Conservation (phyloP, 768 basidiomycete genomes). For the Tremella yokohamensis region DNA sequence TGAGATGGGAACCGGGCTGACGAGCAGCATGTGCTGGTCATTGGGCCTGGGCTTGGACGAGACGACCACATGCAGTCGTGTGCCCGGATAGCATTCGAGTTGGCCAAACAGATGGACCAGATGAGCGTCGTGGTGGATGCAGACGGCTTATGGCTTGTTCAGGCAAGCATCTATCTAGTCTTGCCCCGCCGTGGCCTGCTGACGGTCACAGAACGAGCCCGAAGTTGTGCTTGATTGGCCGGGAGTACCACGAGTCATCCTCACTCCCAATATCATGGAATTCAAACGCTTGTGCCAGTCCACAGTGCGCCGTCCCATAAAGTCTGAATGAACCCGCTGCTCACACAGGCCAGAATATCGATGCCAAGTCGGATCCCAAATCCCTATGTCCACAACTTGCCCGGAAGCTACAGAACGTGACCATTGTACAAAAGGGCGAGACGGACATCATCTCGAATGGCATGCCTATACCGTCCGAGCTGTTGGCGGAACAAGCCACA, state of each 20-base stretch:
- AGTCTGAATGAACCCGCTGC: conserved; percentile 14
- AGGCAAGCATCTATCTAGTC: conserved; percentile 24
- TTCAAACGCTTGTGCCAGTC: conserved; percentile 78
- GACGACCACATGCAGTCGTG: conserved; percentile 83
- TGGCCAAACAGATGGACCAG: conserved; percentile 64
- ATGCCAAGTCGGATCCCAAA: conserved; percentile 36
- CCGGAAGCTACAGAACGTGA: conserved; percentile 73
- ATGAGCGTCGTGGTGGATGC: conserved; percentile 94
- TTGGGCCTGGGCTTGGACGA: conserved; percentile 92
- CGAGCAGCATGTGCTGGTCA: conserved; percentile 70
- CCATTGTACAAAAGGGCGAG: conserved; percentile 82
- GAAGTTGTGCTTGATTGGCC: conserved; percentile 59
- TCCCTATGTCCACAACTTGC: conserved; percentile 71
- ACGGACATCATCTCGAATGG: conserved; percentile 71
- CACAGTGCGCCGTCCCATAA: conserved; percentile 55
- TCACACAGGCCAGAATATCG: conserved; percentile 48
- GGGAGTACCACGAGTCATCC: conserved; percentile 79
- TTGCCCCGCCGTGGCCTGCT: not conserved
- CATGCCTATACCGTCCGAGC: conserved; percentile 33
- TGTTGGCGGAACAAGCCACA: conserved; percentile 55
- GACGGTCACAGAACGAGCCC: conserved; percentile 61
- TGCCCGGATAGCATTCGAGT: conserved; percentile 68
- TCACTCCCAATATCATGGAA: conserved; percentile 93
- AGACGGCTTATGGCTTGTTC: conserved; percentile 78
- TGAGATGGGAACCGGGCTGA: not conserved